Conservation (phyloP, 805 yeast species). For the Saccharomyces mikatae region DNA sequence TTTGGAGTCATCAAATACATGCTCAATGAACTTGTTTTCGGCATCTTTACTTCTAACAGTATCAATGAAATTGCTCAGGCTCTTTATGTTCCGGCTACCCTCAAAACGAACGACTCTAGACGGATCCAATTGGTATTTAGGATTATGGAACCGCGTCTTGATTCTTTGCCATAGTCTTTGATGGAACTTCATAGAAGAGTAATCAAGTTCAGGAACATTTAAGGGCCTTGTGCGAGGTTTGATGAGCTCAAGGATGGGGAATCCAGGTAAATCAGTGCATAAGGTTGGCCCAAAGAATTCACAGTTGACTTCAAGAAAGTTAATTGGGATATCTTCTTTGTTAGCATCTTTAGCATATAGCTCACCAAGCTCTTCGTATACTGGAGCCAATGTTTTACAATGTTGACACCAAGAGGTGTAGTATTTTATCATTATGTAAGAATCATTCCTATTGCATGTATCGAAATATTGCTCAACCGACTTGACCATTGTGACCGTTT, state of each 20-base stretch:
- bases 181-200: constrained; percentile 4
- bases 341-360: constrained; percentile 22
- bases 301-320: constrained; percentile 29
- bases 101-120: constrained; percentile 46
- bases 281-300: constrained; percentile 26
- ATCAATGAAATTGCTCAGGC: constrained; percentile 45
- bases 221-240: constrained; percentile 35
- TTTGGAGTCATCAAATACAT: constrained; percentile 31
- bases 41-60: constrained; percentile 16
- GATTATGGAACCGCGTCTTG: constrained; percentile 5
- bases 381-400: constrained; percentile 52
- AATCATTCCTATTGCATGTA: constrained; percentile 16
- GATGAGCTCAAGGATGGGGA: constrained; percentile 57
- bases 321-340: constrained; percentile 11
- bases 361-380: constrained; percentile 42
- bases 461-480: constrained; percentile 26
- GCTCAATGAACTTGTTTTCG: constrained; percentile 5
- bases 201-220: constrained; percentile 1
- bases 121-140: constrained; percentile 18
- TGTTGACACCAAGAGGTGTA: constrained; percentile 71
- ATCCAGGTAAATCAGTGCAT: constrained; percentile 39
- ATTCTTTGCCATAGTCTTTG: constrained; percentile 6
- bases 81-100: constrained; percentile 43
- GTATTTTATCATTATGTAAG: constrained; percentile 30
- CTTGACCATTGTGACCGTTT: constrained; percentile 11